Conservation (phyloP, 2,329 filamentous ascomycete species). For the Arthrobotrys pseudoclavata region DNA sequence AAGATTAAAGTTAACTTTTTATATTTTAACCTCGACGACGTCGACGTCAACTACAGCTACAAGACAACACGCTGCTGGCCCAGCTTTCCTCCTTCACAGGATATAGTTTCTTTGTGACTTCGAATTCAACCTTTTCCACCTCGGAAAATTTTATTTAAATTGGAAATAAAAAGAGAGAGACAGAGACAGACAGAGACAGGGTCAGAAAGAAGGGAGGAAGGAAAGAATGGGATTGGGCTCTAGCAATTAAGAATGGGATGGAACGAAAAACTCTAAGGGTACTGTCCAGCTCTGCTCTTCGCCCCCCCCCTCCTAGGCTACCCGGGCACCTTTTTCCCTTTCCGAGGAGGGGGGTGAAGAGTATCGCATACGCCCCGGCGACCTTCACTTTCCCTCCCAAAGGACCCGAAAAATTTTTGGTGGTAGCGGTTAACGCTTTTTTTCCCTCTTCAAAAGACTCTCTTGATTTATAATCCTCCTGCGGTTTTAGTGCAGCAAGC, state of each 20-base stretch:
- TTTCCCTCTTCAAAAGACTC: not conserved
- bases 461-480: conserved; percentile 60
- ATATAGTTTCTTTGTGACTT: not conserved
- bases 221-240: not conserved
- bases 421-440: conserved; percentile 17
- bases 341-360: conserved; percentile 44
- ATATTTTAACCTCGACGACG: not conserved
- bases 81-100: not conserved
- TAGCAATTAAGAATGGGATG: conserved; percentile 12
- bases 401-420: conserved; percentile 19
- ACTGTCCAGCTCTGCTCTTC: conserved; percentile 5
- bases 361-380: conserved; percentile 30
- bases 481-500: conserved; percentile 53
- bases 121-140: not conserved
- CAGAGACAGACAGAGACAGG: not conserved
- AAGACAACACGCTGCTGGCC: not conserved
- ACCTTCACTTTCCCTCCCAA: conserved; percentile 49
- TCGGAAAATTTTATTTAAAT: not conserved
- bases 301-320: conserved; percentile 37
- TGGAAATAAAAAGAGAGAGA: not conserved
- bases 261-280: conserved; percentile 1
- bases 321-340: conserved; percentile 42
- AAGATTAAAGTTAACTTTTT: conserved; percentile 3
- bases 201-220: not conserved
- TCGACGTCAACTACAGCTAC: conserved; percentile 6